Base-by-base conservation (phyloP, 495 filamentous ascomycete genomes). In the Neurospora pannonica region DNA sequence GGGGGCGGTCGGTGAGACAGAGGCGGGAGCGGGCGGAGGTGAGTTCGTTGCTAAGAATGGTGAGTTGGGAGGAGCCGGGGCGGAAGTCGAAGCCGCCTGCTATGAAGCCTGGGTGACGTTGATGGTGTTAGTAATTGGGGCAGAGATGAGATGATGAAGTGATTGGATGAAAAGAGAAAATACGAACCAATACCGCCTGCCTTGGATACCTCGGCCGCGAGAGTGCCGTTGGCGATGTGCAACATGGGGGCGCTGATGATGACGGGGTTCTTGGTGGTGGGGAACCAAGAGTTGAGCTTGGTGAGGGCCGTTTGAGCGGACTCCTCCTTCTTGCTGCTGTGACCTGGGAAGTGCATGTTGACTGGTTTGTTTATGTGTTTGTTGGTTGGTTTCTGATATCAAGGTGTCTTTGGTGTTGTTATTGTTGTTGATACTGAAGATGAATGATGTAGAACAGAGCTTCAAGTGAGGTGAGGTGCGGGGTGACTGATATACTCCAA, bases 211-310 rank as follows among this genome's bases (percentile, higher is more conserved):
- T 89, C 88, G 21, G 89, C 83, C 1, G 92, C 89, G 0, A 95
- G 85, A 43, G 83, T 82, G 10, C 90, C 85, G 38, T 90, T 89
- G 5, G 91, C 85, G 72, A 92, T 87, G 31, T 88, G 83, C 46
- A 88, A 86, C 93, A 96, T 94, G 13, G 93, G 93, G 15, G 92
- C 93, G 77, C 85, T 83, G 70, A 90, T 84, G 24, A 96, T 84
- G 38, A 94, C 82, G 1, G 92, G 92, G 38, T 77, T 75, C 3
- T 84, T 75, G 46, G 85, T 85, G 86, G 88, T 90, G 71, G 91
- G 89, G 75, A 92, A 93, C 76, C 75, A 79, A 5, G 54, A 67
- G 69, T 74, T 73, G 8, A 78, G 75, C 40, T 74, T 76, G 62
- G 28, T 72, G 39, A n/a, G 13, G 72, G 38, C 21, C 19, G 21